Evolutionary conservation across 2,329 filamentous ascomycete species (phyloP), one percentile per base, ranked within the genome.

Genomic region (Fusarium redolens): DNA sequence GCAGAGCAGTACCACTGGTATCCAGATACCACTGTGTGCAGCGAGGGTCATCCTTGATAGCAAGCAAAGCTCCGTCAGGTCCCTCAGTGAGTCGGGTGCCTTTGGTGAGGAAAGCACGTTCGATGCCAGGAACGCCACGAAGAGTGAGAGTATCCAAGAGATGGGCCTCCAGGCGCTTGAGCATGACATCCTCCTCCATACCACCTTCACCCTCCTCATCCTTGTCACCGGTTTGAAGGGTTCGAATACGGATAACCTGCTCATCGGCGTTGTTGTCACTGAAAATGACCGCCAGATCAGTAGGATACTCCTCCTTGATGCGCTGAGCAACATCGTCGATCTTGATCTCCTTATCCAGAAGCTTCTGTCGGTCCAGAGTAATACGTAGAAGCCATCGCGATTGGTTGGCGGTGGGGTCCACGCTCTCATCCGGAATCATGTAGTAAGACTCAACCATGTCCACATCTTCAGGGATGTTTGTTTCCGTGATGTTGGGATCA

Each of bases 361-460:
- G 89, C 86, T 97, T 97, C 78, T 97, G 93, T 64, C 96, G 93
- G 80, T 97, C 96, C 55, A 99, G 90, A 25, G 95, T 93, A 76
- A 99, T 93, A 86, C 96, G 95, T 54, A 99, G 89, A 68, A 99
- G 85, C 97, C 97, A 99, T 81, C 95, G 93, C 13, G 96, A 98
- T 82, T 98, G 96, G 68, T 90, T 89, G 45, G 93, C 91, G 63
- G 88, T 83, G 3, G 86, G 84, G 62, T 89, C 87, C 33, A 87
- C 85, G 25, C 84, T 85, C 45, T 97, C 94, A 73, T 97, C 95
- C 0, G 94, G 94, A 79, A 98, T 93, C 80, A 98, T 91, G 84
- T 96, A 98, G 86, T 97, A 98, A 0, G 96, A 97, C 76, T 98
- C 95, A 11, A 99, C 93, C 90, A 98, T 97, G 78, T 98, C 96